Base-by-base conservation (phyloP, 768 basidiomycete species). In the Chalciporus sphaerocephalus region DNA sequence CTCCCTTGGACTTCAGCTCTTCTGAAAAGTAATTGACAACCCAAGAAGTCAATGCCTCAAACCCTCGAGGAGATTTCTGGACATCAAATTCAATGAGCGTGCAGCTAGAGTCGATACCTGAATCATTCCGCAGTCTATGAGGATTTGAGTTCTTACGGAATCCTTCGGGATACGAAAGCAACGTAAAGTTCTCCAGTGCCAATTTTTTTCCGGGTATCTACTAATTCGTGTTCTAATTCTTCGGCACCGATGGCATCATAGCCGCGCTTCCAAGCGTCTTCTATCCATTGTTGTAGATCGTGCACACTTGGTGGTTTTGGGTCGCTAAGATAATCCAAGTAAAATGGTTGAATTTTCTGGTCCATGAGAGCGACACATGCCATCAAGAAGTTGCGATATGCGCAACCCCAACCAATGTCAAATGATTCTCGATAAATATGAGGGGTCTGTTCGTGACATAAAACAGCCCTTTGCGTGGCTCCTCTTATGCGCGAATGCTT, bases 301-400 rank as follows among this genome's bases (percentile, higher is more conserved):
- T 81, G 70, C 15, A 95, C 74, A 16, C 89, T 73, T 2, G 92
- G 92, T 1, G 76, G 66, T 9, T 67, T 65, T 4, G 79, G 76
- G n/a, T 65, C 51, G 41, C 81, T 77, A 3, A 92, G 69, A 15
- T 83, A 66, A 2, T 76, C 66, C 45, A 75, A 76, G 62, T 92
- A 92, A 44, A 74, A 44, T 2, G 78, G 75, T 58, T 87, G 85
- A 11, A 62, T 45, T 42, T 64, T 64, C 58, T 92, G 90, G 39
- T 73, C 75, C 75, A 87, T 81, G 17, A 92, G 74, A 5, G 79
- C 75, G 3, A 82, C 71, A 58, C 87, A 91, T 8, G 76, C 70
- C 83, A 92, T 92, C 52, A 88, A 54, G 54, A 85, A 92, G 60
- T 90, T 92, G 17, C 87, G 83, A 58, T 92, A 91, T 20, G 84